Percentiles rank a stretch among this genome's conserved stretches.
Conservation (phyloP, 2,329 filamentous ascomycete species). For the Arthroderma sp. region DNA sequence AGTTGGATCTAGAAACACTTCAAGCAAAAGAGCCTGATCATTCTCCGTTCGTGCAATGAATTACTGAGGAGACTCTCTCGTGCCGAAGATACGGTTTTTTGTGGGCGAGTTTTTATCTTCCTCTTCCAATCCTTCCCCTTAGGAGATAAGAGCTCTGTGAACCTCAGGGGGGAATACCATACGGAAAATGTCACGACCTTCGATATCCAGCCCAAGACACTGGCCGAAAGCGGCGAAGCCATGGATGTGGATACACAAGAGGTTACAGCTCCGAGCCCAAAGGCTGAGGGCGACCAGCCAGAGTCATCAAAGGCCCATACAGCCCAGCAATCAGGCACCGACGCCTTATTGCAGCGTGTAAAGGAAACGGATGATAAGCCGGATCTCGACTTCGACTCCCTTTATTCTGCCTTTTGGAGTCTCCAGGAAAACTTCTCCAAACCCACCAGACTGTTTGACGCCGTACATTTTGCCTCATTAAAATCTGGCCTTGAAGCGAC, state of each 20-base stretch:
- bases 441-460: slow-evolving; percentile 68
- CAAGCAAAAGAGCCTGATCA: slow-evolving; percentile 72
- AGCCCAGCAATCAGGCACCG: background rate
- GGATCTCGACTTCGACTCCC: slow-evolving; percentile 51
- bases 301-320: slow-evolving; percentile 6
- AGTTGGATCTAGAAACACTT: slow-evolving; percentile 47
- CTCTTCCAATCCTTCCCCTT: slow-evolving; percentile 96
- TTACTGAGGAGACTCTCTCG: slow-evolving; percentile 84
- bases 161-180: slow-evolving; percentile 90
- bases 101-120: slow-evolving; percentile 94
- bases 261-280: slow-evolving; percentile 14
- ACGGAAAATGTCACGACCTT: slow-evolving; percentile 85
- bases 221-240: slow-evolving; percentile 34
- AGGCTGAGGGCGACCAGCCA: slow-evolving; percentile 8
- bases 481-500: slow-evolving; percentile 52
- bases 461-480: slow-evolving; percentile 53
- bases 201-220: slow-evolving; percentile 44
- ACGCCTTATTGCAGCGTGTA: slow-evolving; percentile 8
- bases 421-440: slow-evolving; percentile 86
- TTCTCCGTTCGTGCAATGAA: slow-evolving; percentile 91
- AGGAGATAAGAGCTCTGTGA: slow-evolving; percentile 94
- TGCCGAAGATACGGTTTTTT: slow-evolving; percentile 94
- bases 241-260: slow-evolving; percentile 56
- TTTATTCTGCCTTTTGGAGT: slow-evolving; percentile 92
- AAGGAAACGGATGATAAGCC: slow-evolving; percentile 25